Evolutionary conservation across 768 basidiomycete species (phyloP), one percentile per base, ranked within the genome.

Genomic region (Rhodosporidiobolus sp.): DNA sequence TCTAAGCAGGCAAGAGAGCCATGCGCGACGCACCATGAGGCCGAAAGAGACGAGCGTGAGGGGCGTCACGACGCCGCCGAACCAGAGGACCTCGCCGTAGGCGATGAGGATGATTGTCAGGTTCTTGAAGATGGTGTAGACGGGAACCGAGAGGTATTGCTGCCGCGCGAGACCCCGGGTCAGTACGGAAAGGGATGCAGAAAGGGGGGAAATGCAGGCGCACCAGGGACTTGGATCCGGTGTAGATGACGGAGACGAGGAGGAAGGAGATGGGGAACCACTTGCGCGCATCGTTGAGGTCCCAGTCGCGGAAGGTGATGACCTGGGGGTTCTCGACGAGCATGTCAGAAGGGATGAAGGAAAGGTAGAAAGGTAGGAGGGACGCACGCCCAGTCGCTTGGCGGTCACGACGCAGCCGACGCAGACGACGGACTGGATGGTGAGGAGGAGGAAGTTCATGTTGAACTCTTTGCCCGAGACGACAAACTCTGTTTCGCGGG

Each of bases 41-140:
- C 89, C 82, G 81, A 99, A 98, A 0, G 96, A 89, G 50, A 89
- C 84, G 77, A 97, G 87, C 0, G 94, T 94, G 64, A 98, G 84
- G 4, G 87, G 86, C 1, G 94, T 94, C 52, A 98, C 89, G 76
- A 85, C 85, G 34, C 94, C 94, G 60, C 89, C 92, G 78, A 98
- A 98, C 94, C 94, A 97, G 69, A 97, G 82, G 12, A 96, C 90
- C 83, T 98, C 96, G 50, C 96, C 96, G 80, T 99, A 96, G 14
- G 96, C 94, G 79, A 98, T 98, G 38, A 99, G 86, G 76, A 99
- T 98, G 78, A 98, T 99, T n/a, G 96, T 97, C 78, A 98, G 79
- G 80, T 99, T 99, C 83, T 99, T 99, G 87, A 98, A 98, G 74
- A 99, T 98, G 1, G 96, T 98, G 83, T 97, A 99, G 35, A 76